Conservation (phyloP, 805 yeast genomes). For the Schizosaccharomyces cryophilus region DNA sequence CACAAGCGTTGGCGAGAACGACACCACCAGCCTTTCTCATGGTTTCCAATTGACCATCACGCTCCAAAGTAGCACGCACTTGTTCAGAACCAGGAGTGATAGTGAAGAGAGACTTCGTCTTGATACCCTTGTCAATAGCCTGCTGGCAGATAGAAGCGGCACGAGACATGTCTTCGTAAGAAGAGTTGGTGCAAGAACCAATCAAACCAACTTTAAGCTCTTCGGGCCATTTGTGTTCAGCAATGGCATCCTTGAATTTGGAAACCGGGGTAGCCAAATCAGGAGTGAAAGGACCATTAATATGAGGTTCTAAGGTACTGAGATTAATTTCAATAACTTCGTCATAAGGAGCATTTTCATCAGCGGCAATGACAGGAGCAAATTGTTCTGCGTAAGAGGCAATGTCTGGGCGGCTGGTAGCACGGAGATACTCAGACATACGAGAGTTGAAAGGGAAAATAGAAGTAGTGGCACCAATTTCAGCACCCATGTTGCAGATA, state of each 20-base stretch:
- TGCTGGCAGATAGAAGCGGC: conserved; percentile 75
- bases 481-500: conserved; percentile 99
- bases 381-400: conserved; percentile 55
- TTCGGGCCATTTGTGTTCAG: conserved; percentile 62
- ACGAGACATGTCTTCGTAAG: conserved; percentile 95
- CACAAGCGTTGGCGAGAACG: conserved; percentile 93
- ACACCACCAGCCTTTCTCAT: conserved; percentile 74
- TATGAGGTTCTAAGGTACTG: conserved; percentile 70
- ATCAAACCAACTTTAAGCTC: conserved; percentile 77
- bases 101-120: conserved; percentile 74
- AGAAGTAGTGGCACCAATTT: conserved; percentile 96
- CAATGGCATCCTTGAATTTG: conserved; percentile 46
- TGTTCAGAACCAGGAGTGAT: conserved; percentile 98
- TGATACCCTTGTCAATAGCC: conserved; percentile 65
- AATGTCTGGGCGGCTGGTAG: conserved; percentile 64
- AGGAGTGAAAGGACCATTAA: conserved; percentile 96
- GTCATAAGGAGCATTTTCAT: conserved; percentile 74
- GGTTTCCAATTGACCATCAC: conserved; percentile 70
- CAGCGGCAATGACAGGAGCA: conserved; percentile 49
- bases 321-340: conserved; percentile 76
- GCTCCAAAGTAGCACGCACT: conserved; percentile 84
- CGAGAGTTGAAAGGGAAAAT: conserved; percentile 82
- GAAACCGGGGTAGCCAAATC: conserved; percentile 87
- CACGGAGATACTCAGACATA: conserved; percentile 50
- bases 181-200: conserved; percentile 96